Conservation (phyloP, 345 rosid species). For the Nephelium lappaceum region DNA sequence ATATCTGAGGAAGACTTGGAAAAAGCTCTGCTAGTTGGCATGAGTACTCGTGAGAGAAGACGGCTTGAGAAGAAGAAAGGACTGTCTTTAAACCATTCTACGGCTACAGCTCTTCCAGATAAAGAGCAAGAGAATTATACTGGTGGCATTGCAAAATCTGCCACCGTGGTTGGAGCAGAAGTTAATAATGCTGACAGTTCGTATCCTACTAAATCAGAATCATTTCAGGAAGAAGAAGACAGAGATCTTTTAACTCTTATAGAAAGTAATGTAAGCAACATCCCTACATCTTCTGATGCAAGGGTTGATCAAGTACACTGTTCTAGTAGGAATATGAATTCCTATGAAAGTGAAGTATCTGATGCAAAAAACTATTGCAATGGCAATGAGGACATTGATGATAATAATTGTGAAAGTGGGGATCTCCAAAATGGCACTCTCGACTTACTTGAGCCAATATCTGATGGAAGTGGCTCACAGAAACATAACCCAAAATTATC, state of each 20-base stretch:
- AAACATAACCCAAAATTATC: constrained; percentile 68
- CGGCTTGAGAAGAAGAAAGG: constrained; percentile 69
- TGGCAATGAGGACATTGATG: constrained; percentile 33
- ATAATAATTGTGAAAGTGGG: constrained; percentile 29
- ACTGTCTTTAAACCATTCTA: constrained; percentile 39
- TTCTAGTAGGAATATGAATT: constrained; percentile 26
- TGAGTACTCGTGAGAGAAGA: constrained; percentile 90
- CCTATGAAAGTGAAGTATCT: constrained; percentile 27
- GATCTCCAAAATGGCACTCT: constrained; percentile 20
- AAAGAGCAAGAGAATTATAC: constrained; percentile 32
- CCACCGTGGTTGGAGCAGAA: constrained; percentile 16
- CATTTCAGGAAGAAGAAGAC: constrained; percentile 21
- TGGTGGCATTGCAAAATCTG: constrained; percentile 18
- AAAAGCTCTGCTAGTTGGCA: constrained; percentile 79
- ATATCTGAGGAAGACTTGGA: constrained; percentile 81
- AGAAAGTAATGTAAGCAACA: constrained; percentile 25
- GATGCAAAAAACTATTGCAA: constrained; percentile 27
- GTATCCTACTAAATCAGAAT: constrained; percentile 19
- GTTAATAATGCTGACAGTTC: constrained; percentile 19
- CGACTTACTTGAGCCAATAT: constrained; percentile 29
- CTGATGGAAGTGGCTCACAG: constrained; percentile 34
- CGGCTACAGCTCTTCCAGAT: constrained; percentile 22
- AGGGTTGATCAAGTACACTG: constrained; percentile 20
- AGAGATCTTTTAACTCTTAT: constrained; percentile 15
- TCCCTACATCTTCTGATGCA: constrained; percentile 19